Conservation (phyloP, 768 basidiomycete genomes). For the Boletus tylopilopsis region DNA sequence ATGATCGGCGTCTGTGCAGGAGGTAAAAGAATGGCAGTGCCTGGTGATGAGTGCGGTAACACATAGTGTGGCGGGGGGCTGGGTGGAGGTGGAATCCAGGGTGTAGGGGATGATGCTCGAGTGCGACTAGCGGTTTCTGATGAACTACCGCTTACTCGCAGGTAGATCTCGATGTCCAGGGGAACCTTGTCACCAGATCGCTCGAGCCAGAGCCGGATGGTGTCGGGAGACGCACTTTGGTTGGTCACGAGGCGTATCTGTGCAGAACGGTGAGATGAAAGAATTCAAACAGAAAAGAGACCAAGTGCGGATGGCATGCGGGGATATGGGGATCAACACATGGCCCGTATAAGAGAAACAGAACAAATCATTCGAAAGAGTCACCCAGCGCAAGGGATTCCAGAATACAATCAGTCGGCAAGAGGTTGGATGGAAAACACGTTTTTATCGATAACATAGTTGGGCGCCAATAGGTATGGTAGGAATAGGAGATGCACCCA, state of each 20-base stretch:
- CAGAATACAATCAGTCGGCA: neutral
- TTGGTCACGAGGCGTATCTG: constrained; percentile 75
- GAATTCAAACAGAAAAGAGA: neutral
- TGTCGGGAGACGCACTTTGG: constrained; percentile 68
- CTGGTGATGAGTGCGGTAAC: constrained; percentile 26
- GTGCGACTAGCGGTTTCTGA: constrained; percentile 19
- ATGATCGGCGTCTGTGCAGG: constrained; percentile 43
- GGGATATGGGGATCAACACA: neutral
- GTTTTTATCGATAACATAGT: constrained; percentile 15
- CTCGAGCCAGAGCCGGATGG: constrained; percentile 79
- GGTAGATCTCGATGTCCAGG: constrained; percentile 76
- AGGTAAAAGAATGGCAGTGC: constrained; percentile 29
- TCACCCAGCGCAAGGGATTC: constrained; percentile 1
- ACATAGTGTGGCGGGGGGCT: constrained; percentile 39
- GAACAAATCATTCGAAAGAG: neutral
- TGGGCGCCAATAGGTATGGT: constrained; percentile 15
- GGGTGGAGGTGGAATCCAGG: constrained; percentile 30
- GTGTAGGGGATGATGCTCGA: constrained; percentile 28
- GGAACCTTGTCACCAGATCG: constrained; percentile 68
- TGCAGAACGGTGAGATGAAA: constrained; percentile 4
- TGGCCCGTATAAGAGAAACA: neutral
- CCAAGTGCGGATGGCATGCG: constrained; percentile 2
- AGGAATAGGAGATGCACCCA: constrained; percentile 3
- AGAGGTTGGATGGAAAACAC: constrained; percentile 4
- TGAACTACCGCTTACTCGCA: constrained; percentile 46